A percentile compares a stretch with the other conserved stretches of the same genome.
Evolutionary conservation across 1,284 basidiomycete species (phyloP).

Genomic region (Rhodotorula sp.): DNA sequence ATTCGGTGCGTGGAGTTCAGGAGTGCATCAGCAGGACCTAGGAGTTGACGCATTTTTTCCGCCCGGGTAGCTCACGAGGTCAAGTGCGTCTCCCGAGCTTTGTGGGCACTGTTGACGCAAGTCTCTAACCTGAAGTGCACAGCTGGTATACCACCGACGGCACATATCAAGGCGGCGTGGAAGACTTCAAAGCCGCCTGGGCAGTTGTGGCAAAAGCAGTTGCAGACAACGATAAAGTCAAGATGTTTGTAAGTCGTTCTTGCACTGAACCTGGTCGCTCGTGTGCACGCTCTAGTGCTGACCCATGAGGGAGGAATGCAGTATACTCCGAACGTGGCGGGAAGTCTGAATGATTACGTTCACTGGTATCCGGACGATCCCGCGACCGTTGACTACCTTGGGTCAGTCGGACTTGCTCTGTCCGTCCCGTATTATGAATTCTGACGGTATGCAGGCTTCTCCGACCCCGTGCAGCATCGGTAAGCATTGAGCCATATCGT

Average conservation of each 20-base stretch:
- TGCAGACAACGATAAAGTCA: constrained; percentile 45
- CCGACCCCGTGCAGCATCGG: constrained; percentile 39
- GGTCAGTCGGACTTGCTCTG: neutral
- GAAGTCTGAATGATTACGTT: constrained; percentile 36
- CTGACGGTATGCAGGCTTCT: neutral
- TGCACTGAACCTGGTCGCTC: neutral
- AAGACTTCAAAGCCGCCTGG: constrained; percentile 49
- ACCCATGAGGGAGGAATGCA: neutral
- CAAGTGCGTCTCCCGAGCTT: constrained; percentile 24
- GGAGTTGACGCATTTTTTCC: neutral
- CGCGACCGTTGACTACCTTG: neutral
- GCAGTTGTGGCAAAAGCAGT: constrained; percentile 45
- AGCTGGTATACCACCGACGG: constrained; percentile 31
- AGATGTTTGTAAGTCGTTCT: constrained; percentile 43
- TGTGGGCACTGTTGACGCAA: too few species aligned
- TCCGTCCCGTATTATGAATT: neutral
- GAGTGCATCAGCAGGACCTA: too few species aligned
- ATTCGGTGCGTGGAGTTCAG: constrained; percentile 44
- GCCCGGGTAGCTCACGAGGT: constrained; percentile 42
- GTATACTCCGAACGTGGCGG: constrained; percentile 30
- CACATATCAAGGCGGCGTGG: constrained; percentile 42
- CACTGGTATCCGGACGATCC: constrained; percentile 42
- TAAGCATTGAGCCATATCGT: constrained; percentile 4
- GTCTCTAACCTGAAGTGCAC: neutral
- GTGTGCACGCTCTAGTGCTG: too few species aligned